These are phyloP conservation scores for Eutypella sp. DNA, from an alignment of 2,329 filamentous ascomycete species.

Conservation along the genomic window DNA sequence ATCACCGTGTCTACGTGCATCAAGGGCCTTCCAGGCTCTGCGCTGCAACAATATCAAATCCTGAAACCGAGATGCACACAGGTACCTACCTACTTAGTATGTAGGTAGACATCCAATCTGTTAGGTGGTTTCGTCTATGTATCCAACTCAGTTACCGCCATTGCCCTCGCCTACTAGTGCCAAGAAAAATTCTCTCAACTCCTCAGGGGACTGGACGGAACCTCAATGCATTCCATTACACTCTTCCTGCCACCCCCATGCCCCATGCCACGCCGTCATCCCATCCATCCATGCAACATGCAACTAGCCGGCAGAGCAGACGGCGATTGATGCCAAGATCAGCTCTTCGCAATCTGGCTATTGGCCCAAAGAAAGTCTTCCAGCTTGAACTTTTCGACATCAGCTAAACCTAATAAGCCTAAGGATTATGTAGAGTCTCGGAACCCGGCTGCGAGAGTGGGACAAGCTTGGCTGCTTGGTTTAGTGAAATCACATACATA, in stretches of 20 bases:
- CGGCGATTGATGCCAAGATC: neutral
- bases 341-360: neutral
- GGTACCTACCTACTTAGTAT: too few species aligned
- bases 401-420: neutral
- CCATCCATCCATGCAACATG: too few species aligned
- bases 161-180: neutral
- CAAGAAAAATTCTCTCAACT: neutral
- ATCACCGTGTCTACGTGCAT: too few species aligned
- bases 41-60: too few species aligned
- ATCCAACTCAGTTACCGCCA: too few species aligned
- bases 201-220: neutral
- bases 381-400: neutral
- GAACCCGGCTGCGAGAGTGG: neutral
- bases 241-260: neutral
- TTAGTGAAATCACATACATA: too few species aligned
- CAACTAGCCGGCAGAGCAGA: neutral
- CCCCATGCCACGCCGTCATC: neutral
- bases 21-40: too few species aligned
- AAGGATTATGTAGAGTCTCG: neutral
- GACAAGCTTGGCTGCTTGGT: too few species aligned
- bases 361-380: neutral
- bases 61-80: too few species aligned
- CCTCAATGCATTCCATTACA: neutral
- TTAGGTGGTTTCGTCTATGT: too few species aligned
- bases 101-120: too few species aligned